Conservation (phyloP, 2,329 filamentous ascomycete species). For the Aspergillus vadensis region DNA sequence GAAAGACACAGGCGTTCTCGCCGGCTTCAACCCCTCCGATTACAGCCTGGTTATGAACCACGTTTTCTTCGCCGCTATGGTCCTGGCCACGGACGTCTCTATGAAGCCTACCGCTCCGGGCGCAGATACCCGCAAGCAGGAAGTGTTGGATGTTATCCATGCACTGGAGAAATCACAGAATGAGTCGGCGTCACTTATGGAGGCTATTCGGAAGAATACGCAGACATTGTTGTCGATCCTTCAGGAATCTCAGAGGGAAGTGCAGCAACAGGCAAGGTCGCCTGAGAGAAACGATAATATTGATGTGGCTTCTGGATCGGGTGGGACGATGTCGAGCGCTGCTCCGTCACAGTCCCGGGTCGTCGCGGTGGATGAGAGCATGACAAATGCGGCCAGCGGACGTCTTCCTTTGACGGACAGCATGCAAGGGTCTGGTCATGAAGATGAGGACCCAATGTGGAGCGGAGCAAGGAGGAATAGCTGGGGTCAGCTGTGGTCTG, state of each 20-base stretch:
- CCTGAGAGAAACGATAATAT: neutral
- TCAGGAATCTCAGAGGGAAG: neutral
- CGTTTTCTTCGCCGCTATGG: slow-evolving; percentile 27
- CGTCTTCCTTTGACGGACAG: neutral
- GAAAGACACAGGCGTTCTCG: neutral
- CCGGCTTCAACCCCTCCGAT: slow-evolving; percentile 20
- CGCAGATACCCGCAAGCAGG: slow-evolving; percentile 19
- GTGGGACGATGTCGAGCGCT: neutral
- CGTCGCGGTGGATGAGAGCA: neutral
- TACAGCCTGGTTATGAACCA: slow-evolving; percentile 29
- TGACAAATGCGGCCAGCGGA: neutral
- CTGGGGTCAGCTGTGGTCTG: slow-evolving; percentile 9
- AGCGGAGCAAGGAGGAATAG: neutral
- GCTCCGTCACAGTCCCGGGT: neutral
- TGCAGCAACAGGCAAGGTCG: neutral
- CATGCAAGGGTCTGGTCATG: neutral
- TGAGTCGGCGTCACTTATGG: slow-evolving; percentile 1
- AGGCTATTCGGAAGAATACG: slow-evolving; percentile 12
- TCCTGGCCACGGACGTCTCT: slow-evolving; percentile 28
- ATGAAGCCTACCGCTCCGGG: slow-evolving; percentile 24
- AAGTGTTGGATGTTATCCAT: slow-evolving; percentile 5
- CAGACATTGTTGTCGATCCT: slow-evolving; percentile 10
- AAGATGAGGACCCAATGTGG: neutral
- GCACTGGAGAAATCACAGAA: slow-evolving; percentile 9
- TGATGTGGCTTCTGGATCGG: neutral